phyloP scores from a whole-genome alignment of 352 stramenopile species.

The Pythium aphanidermatum region DNA sequence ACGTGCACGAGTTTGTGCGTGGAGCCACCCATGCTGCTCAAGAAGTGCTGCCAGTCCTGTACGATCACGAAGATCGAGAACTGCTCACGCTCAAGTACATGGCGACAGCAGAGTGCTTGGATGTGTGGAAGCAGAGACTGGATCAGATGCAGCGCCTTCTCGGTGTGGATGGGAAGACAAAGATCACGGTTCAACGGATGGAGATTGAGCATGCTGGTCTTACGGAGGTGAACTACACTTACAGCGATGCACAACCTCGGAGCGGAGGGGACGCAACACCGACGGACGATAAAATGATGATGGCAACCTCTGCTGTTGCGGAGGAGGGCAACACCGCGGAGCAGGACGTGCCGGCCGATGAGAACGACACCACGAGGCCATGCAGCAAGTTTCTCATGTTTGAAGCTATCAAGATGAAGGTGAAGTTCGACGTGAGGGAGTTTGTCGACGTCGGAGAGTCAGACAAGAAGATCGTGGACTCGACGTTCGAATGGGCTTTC shows the following conservation, averaged over 20 bases:
- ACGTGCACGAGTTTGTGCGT: conserved; percentile 31
- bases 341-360: neutral
- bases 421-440: conserved; percentile 31
- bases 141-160: conserved; percentile 18
- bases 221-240: conserved; percentile 31
- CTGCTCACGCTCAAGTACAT: conserved; percentile 11
- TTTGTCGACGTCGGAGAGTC: conserved; percentile 16
- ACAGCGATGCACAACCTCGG: conserved; percentile 14
- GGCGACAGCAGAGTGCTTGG: conserved; percentile 16
- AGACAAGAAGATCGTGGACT: conserved; percentile 16
- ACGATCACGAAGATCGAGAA: conserved; percentile 4
- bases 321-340: neutral
- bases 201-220: conserved; percentile 23
- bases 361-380: neutral
- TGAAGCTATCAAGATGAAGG: conserved; percentile 31
- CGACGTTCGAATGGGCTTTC: conserved; percentile 38
- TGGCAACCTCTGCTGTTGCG: neutral
- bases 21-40: conserved; percentile 28
- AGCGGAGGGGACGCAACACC: no score
- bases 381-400: conserved; percentile 32
- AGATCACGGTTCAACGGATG: conserved; percentile 23
- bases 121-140: conserved; percentile 21
- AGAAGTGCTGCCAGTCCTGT: conserved; percentile 21
- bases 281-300: conserved; percentile 20
- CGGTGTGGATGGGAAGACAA: conserved; percentile 8